These are phyloP conservation scores for Rhodotorula taiwanensis DNA, from an alignment of 768 basidiomycete genomes.

Conservation along the genomic window DNA sequence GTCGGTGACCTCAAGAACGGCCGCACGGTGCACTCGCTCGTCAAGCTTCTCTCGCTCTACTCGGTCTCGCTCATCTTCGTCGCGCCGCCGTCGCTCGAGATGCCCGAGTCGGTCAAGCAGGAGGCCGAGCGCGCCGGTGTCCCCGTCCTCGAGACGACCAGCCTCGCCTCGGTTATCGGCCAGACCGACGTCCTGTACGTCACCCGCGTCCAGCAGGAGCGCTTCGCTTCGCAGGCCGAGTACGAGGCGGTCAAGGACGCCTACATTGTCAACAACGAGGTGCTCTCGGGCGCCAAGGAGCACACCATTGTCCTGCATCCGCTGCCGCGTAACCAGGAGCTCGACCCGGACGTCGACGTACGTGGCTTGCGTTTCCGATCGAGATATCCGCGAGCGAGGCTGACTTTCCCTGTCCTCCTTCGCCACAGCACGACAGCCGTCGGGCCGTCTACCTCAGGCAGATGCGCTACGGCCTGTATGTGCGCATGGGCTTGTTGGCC, in stretches of 20 bases:
- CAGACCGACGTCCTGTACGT: slow-evolving; percentile 96
- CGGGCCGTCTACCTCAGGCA: slow-evolving; percentile 95
- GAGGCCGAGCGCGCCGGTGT: slow-evolving; percentile 78
- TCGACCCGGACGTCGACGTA: slow-evolving; percentile 96
- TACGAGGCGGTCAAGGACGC: slow-evolving; percentile 87
- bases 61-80: slow-evolving; percentile 93
- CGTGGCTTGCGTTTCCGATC: neutral
- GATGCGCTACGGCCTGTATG: slow-evolving; percentile 88
- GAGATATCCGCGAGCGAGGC: neutral
- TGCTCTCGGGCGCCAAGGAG: slow-evolving; percentile 85
- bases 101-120: slow-evolving; percentile 78
- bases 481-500: slow-evolving; percentile 74
- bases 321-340: slow-evolving; percentile 92
- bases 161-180: slow-evolving; percentile 80
- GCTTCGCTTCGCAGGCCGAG: slow-evolving; percentile 71
- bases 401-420: slow-evolving; percentile 1
- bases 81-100: slow-evolving; percentile 71
- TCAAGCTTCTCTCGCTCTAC: slow-evolving; percentile 84
- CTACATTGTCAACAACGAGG: slow-evolving; percentile 87
- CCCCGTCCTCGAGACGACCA: slow-evolving; percentile 69
- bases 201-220: slow-evolving; percentile 90
- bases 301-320: slow-evolving; percentile 99
- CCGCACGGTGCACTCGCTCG: slow-evolving; percentile 91
- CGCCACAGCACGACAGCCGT: slow-evolving; percentile 72
- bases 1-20: slow-evolving; percentile 97